Percentiles rank a stretch among this genome's conserved stretches.
Evolutionary conservation across 2,329 filamentous ascomycete genomes (phyloP).

Genomic region (Penicillium sp.): DNA sequence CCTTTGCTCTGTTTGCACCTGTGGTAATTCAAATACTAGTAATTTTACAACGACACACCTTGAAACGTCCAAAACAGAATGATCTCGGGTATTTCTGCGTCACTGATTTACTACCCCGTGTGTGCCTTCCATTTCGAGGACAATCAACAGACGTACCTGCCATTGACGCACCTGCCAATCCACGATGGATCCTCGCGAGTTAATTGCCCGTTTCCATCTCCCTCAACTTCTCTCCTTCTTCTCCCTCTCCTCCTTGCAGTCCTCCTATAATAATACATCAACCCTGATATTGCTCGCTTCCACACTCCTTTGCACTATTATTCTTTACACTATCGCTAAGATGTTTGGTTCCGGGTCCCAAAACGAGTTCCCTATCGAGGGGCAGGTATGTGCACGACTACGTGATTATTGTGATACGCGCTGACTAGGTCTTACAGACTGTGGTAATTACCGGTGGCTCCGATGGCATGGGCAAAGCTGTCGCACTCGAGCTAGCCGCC

Average conservation of each 20-base stretch:
- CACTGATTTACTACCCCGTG: background rate
- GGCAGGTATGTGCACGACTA: conserved; percentile 61
- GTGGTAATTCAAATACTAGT: conserved; percentile 11
- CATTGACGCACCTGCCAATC: background rate
- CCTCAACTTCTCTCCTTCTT: conserved; percentile 19
- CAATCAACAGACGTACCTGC: background rate
- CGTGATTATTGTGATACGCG: background rate
- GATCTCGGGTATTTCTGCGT: background rate
- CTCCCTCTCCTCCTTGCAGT: conserved; percentile 13
- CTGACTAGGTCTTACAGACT: conserved; percentile 57
- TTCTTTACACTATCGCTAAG: conserved; percentile 35
- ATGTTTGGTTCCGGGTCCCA: conserved; percentile 47
- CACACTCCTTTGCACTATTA: conserved; percentile 31
- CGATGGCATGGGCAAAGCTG: conserved; percentile 82
- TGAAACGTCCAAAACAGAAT: background rate
- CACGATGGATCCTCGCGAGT: conserved; percentile 5
- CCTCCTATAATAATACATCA: conserved; percentile 25
- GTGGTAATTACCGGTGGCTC: conserved; percentile 87
- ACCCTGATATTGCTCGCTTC: conserved; percentile 30
- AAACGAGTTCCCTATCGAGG: conserved; percentile 77
- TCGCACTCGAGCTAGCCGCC: conserved; percentile 69
- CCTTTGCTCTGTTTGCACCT: conserved; percentile 27
- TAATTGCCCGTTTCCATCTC: conserved; percentile 21
- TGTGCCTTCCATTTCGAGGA: conserved; percentile 6
- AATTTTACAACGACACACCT: conserved; percentile 1